These are phyloP conservation scores for Anthracocystis panici-leucophaei DNA, from an alignment of 1,284 basidiomycete genomes.

Conservation along the genomic window DNA sequence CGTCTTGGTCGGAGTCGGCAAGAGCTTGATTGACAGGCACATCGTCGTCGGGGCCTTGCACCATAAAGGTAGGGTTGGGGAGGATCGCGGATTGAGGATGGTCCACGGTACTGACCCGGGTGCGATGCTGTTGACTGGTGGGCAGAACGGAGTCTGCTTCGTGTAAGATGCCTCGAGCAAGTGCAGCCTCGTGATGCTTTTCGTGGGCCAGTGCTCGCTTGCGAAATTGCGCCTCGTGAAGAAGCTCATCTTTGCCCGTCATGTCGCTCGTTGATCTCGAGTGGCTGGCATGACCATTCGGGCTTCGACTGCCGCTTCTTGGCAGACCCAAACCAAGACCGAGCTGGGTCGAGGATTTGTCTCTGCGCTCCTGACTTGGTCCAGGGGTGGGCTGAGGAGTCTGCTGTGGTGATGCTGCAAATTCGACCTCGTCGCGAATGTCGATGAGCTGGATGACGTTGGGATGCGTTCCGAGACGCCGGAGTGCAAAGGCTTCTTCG, in stretches of 20 bases:
- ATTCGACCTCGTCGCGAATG: constrained; percentile 63
- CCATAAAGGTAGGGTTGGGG: constrained; percentile 28
- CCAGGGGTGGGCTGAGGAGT: constrained; percentile 13
- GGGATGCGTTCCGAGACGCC: constrained; percentile 63
- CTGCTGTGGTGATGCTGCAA: constrained; percentile 33
- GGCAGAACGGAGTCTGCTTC: not conserved
- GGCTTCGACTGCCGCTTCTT: not conserved
- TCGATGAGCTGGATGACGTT: constrained; percentile 63
- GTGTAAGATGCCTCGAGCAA: constrained; percentile 15
- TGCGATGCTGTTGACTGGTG: constrained; percentile 4
- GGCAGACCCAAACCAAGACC: constrained; percentile 30
- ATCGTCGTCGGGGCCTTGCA: constrained; percentile 30
- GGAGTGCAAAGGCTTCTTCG: constrained; percentile 67
- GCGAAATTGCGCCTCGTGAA: constrained; percentile 23
- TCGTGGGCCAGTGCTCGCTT: constrained; percentile 33
- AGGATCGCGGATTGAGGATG: not conserved
- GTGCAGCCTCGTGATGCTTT: constrained; percentile 25
- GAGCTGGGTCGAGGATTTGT: not conserved
- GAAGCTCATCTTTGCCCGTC: constrained; percentile 33
- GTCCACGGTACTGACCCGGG: constrained; percentile 6
- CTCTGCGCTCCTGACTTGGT: not conserved
- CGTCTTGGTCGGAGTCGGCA: not conserved
- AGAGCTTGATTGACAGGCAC: constrained; percentile 4
- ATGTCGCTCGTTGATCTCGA: constrained; percentile 52
- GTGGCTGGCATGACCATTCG: constrained; percentile 16